Evolutionary conservation across 2,329 filamentous ascomycete genomes (phyloP).

Genomic region (Colletotrichum sp.): DNA sequence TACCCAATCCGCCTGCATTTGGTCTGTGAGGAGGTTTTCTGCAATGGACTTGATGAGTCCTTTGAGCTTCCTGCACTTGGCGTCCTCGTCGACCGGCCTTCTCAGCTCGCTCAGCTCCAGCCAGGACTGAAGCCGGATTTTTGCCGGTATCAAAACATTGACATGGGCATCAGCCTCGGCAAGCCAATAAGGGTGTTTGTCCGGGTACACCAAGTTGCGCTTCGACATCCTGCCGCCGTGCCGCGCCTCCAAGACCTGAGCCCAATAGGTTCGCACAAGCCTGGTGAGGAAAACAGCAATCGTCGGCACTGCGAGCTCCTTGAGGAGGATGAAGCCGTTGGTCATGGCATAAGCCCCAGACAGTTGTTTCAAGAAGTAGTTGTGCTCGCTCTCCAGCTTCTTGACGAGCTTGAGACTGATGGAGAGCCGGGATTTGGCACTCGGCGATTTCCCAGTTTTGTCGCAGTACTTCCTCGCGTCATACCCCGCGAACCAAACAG

Average conservation of each 20-base stretch:
- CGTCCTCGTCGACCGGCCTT: neutral
- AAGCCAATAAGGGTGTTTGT: neutral
- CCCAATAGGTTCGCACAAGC: neutral
- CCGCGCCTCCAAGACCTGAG: neutral
- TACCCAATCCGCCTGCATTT: neutral
- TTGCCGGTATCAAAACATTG: neutral
- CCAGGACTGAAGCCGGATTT: neutral
- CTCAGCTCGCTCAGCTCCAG: neutral
- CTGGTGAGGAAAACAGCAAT: neutral
- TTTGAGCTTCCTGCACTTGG: neutral
- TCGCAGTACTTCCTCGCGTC: neutral
- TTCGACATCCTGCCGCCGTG: neutral
- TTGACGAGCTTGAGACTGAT: neutral
- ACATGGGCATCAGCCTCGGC: neutral
- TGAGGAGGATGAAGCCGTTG: neutral
- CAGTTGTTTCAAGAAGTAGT: neutral
- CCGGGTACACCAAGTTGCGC: neutral
- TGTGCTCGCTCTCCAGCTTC: neutral
- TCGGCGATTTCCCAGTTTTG: neutral
- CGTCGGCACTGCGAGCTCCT: neutral
- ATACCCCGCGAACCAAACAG: neutral
- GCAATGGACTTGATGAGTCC: neutral
- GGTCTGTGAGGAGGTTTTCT: neutral
- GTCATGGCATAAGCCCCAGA: neutral
- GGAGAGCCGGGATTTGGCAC: neutral